Conservation (phyloP, 73 alveolate species). For the Blepharisma stoltei region DNA sequence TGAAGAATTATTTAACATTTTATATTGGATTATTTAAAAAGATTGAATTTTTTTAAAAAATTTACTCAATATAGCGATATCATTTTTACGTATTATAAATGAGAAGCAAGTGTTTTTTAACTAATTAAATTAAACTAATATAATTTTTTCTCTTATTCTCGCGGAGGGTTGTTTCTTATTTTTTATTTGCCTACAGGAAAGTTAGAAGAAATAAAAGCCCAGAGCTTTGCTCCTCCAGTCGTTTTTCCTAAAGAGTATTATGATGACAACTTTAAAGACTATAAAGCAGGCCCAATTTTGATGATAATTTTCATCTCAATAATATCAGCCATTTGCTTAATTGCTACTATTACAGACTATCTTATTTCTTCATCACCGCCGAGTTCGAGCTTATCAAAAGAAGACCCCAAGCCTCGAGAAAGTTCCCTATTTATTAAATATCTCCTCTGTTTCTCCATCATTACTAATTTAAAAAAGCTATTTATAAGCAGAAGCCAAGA, state of each 20-base stretch:
- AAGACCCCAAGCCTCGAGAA: background rate
- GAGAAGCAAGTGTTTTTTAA: too few species aligned
- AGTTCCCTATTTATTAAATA: background rate
- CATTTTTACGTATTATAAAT: too few species aligned
- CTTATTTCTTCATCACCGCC: background rate
- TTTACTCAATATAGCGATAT: too few species aligned
- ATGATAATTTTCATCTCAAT: background rate
- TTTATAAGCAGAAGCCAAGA: constrained; percentile 29
- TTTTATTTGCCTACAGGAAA: background rate
- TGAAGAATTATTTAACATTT: too few species aligned
- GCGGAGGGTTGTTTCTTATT: too few species aligned
- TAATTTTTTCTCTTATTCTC: too few species aligned
- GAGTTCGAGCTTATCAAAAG: too few species aligned
- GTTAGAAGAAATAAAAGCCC: background rate
- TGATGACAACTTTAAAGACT: background rate
- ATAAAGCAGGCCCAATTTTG: constrained; percentile 12
- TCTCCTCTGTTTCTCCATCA: background rate
- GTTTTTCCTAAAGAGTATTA: constrained; percentile 10
- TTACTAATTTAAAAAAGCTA: constrained; percentile 27
- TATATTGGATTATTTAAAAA: too few species aligned
- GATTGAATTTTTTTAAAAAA: too few species aligned
- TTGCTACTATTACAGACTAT: background rate
- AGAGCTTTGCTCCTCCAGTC: background rate
- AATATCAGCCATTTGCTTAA: background rate
- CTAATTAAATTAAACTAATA: too few species aligned